Evolutionary conservation across 352 stramenopile genomes (phyloP), one percentile per base, ranked within the genome.

Genomic region (Phytopythium boreale): DNA sequence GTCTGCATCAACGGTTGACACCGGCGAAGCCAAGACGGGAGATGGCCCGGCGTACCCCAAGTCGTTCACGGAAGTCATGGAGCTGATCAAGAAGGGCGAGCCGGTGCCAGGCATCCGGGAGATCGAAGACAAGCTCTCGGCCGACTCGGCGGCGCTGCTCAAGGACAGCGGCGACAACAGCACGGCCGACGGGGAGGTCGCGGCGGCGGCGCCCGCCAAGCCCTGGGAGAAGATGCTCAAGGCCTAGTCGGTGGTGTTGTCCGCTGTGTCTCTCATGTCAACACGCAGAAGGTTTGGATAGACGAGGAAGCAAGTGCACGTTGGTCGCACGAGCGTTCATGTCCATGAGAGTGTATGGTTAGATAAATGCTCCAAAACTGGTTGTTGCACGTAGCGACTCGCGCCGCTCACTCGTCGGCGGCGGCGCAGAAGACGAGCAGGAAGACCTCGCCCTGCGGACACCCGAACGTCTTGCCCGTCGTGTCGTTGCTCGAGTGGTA

Each of bases 21-120:
- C 71, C 9, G 57, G 67, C 0, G 76, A 82, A 29, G 71, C 62
- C 2, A 61, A 63, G 50, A 69, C 59, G 20, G 56, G 43, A 7
- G 61, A 49, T 2, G 74, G 76, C 4, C 84, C 84, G 22, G 63
- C 76, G 27, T 90, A 89, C 56, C 84, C 84, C 0, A 74, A 87
- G 58, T 90, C 84, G 7, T 92, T 92, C 61, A 83, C 72, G 11
- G 80, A 92, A 10, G 80, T 92, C 36, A 88, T 90, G 80, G 76
- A 87, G 67, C 72, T 90, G 65, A 71, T 92, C 46, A 82, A 90
- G 61, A 88, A 88, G 64, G 81, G 81, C 15, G 84, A 90, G 58
- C 73, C 68, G 12, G 81, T 92, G n/a, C 81, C 83, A 6, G 83
- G 81, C 8, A 90, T 92, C 63, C 79, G 84, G 22, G 74, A 90